Conservation (phyloP, 805 yeast species). For the Zygotorulaspora danielsina region DNA sequence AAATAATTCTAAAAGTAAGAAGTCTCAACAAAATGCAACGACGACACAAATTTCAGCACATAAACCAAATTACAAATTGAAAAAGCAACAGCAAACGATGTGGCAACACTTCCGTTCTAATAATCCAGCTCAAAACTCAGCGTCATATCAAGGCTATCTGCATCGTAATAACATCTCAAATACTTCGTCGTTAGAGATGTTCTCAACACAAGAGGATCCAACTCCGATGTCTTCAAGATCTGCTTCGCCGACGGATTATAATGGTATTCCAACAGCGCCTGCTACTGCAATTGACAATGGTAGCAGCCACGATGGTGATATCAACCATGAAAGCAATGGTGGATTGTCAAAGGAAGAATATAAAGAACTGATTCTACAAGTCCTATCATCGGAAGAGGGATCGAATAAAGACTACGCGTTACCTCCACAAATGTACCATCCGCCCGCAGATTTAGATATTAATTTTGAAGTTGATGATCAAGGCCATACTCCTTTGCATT, state of each 20-base stretch:
- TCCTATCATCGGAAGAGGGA: conserved; percentile 32
- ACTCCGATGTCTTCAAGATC: conserved; percentile 28
- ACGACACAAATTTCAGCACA: conserved; percentile 28
- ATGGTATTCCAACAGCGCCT: conserved; percentile 17
- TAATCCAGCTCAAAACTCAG: conserved; percentile 5
- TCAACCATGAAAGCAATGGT: conserved; percentile 4
- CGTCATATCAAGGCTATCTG: conserved; percentile 10
- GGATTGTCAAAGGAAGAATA: conserved; percentile 24
- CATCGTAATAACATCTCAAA: conserved; percentile 18
- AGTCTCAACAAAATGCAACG: background rate
- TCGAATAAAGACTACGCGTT: conserved; percentile 30
- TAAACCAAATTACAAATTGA: conserved; percentile 24
- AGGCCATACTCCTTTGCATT: conserved; percentile 76
- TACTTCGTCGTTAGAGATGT: conserved; percentile 24
- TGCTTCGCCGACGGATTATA: conserved; percentile 14
- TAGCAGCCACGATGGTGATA: background rate
- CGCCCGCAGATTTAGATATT: conserved; percentile 61
- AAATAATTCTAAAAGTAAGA: conserved; percentile 1
- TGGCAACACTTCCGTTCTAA: conserved; percentile 14
- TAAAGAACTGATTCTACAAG: conserved; percentile 31
- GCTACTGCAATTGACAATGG: conserved; percentile 15
- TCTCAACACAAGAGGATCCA: conserved; percentile 25
- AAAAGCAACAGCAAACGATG: conserved; percentile 22
- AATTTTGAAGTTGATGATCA: conserved; percentile 71
- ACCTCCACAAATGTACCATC: conserved; percentile 42